Conservation (phyloP, 495 filamentous ascomycete species). For the Coniosporium apollinis region DNA sequence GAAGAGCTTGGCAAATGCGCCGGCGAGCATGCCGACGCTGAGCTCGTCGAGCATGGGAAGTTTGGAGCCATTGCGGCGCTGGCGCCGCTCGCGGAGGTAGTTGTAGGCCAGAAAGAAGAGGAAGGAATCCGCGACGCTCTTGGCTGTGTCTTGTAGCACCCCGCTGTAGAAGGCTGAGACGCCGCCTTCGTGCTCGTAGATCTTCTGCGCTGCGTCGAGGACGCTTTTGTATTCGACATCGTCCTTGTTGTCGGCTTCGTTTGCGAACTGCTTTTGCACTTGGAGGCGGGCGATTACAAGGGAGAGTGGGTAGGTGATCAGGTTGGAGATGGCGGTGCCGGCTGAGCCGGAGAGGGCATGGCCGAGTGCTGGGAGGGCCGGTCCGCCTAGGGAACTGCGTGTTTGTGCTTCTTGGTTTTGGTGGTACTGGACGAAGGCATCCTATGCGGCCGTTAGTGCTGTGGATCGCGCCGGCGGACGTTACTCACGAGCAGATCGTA, state of each 20-base stretch:
- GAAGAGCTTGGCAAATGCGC: slow-evolving; percentile 58
- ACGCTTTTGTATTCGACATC: slow-evolving; percentile 41
- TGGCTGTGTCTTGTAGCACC: slow-evolving; percentile 50
- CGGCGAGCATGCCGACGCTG: slow-evolving; percentile 57
- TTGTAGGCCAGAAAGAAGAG: slow-evolving; percentile 77
- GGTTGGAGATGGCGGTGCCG: slow-evolving; percentile 59
- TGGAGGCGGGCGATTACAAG: slow-evolving; percentile 76
- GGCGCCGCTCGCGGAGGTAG: slow-evolving; percentile 44
- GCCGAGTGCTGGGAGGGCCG: slow-evolving; percentile 63
- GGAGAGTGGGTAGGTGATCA: slow-evolving; percentile 67
- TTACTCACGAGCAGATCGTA: too few species aligned
- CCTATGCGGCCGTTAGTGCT: too few species aligned
- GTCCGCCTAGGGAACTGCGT: slow-evolving; percentile 8
- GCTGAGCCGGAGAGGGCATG: slow-evolving; percentile 71
- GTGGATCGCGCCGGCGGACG: too few species aligned
- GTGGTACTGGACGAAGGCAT: slow-evolving; percentile 24
- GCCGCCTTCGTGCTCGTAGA: slow-evolving; percentile 55
- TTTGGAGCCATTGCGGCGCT: slow-evolving; percentile 20
- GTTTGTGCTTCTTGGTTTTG: slow-evolving; percentile 13
- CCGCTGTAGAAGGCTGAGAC: slow-evolving; percentile 59
- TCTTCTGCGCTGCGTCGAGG: slow-evolving; percentile 51
- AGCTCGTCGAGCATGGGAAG: slow-evolving; percentile 59
- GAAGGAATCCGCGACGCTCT: slow-evolving; percentile 59
- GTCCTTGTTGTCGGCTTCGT: slow-evolving; percentile 15
- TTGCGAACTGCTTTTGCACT: slow-evolving; percentile 46